Percentiles rank a stretch among this genome's conserved stretches.
phyloP scores from a whole-genome alignment of 2,329 filamentous ascomycete genomes.

The Fusarium zealandicum region DNA sequence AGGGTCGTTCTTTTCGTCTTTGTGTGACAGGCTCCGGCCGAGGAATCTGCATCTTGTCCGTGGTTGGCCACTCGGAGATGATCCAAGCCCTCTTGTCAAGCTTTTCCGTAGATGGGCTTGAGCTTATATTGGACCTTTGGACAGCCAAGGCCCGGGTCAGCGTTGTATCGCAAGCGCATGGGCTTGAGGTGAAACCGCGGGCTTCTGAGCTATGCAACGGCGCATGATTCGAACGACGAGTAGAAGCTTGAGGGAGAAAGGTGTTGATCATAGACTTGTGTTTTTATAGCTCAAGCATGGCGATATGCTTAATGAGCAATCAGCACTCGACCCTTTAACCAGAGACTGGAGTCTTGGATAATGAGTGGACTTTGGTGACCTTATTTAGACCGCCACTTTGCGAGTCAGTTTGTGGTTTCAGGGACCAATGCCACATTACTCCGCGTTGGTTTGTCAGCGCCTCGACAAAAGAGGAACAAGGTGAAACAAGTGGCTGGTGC shows the following conservation, averaged over 20 bases:
- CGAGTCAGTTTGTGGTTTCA: constrained; percentile 25
- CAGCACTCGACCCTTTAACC: neutral
- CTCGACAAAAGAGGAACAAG: too few species aligned
- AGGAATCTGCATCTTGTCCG: neutral
- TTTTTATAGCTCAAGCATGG: neutral
- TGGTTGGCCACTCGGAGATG: neutral
- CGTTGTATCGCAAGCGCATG: constrained; percentile 22
- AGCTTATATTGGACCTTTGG: constrained; percentile 17
- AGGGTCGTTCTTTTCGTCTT: neutral
- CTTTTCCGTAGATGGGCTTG: constrained; percentile 10
- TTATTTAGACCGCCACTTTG: constrained; percentile 24
- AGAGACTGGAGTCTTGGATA: too few species aligned
- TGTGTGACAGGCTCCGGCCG: neutral
- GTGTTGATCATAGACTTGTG: constrained; percentile 3
- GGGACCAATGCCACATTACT: constrained; percentile 21
- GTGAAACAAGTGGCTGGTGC: too few species aligned
- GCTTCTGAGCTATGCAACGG: constrained; percentile 15
- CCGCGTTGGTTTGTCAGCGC: too few species aligned
- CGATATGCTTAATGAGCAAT: neutral
- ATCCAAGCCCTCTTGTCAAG: neutral
- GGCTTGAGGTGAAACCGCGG: constrained; percentile 33
- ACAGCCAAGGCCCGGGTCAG: constrained; percentile 17
- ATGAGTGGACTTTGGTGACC: too few species aligned
- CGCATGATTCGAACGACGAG: constrained; percentile 1
- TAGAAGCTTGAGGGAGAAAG: neutral